These are phyloP conservation scores for Firmiana major DNA, from an alignment of 345 rosid species.

Conservation along the genomic window DNA sequence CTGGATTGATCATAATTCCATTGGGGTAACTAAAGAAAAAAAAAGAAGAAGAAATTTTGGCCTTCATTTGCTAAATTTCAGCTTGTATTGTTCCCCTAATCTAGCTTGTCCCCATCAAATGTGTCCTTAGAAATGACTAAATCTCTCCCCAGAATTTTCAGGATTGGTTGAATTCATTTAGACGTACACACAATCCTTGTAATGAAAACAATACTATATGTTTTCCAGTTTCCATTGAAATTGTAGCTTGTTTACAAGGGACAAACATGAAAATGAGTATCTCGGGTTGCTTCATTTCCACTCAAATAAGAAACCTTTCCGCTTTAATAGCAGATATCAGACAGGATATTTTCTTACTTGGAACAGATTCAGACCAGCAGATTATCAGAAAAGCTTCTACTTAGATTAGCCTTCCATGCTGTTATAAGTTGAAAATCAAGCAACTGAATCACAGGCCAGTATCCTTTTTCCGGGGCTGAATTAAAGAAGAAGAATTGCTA, in stretches of 20 bases:
- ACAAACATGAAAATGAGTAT: no score
- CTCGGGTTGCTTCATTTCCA: not conserved
- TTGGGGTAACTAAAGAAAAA: not conserved
- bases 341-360: not conserved
- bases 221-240: not conserved
- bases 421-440: no score
- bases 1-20: not conserved
- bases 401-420: no score
- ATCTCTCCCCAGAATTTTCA: no score
- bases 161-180: conserved; percentile 1
- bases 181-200: not conserved
- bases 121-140: no score
- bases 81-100: not conserved
- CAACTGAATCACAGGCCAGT: no score
- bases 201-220: not conserved
- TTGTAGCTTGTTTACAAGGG: not conserved
- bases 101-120: not conserved
- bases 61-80: not conserved
- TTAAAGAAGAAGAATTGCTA: no score
- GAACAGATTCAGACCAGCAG: not conserved
- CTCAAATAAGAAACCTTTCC: not conserved
- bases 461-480: no score
- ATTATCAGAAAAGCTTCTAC: not conserved
- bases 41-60: not conserved
- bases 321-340: not conserved